Evolutionary conservation across 2,329 filamentous ascomycete species (phyloP), one percentile per base, ranked within the genome.

Genomic region (Diplodia sapinea): DNA sequence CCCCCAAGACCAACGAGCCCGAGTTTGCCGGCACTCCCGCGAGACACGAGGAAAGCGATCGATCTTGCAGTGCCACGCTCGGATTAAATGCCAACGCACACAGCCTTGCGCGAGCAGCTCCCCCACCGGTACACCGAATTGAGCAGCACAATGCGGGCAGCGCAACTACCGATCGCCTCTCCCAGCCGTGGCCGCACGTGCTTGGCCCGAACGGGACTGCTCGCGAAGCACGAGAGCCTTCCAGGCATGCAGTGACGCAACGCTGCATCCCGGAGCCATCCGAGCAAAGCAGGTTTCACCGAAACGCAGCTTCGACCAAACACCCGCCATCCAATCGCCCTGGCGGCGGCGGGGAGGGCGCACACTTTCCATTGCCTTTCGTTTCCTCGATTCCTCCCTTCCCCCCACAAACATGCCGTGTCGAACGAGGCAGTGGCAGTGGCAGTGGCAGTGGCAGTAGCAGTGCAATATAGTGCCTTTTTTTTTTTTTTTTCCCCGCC

Each of bases 191-290:
- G 29, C 17, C 29, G 23, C 57, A 51, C 59, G 57, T 62, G 57
- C 57, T 51, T 51, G 57, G 2, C 57, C 57, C 3, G 49, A 62
- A n/a, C 43, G 26, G 43, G 57, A 36, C 56, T 8, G 59, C 59
- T 15, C 38, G 47, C 23, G 59, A 50, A 51, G 59, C 59, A 51
- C 47, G 59, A 63, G 31, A 63, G 59, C 59, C 31, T 23, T 63
- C 43, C 59, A 63, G 59, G 59, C 47, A 51, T 23, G n/a, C 43
- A 26, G 59, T 63, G 59, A 63, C 59, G 59, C 59, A 63, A 63
- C 59, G 59, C 17, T 63, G 59, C 59, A 51, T 63, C 31, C 59
- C 59, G 59, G 57, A 51, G 59, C 43, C 47, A 51, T 63, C 59
- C 59, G 59, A 17, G 47, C 33, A 47, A 51, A 63, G 59, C 59